phyloP scores from a whole-genome alignment of 345 rosid genomes.

The Hirschfeldia incana region DNA sequence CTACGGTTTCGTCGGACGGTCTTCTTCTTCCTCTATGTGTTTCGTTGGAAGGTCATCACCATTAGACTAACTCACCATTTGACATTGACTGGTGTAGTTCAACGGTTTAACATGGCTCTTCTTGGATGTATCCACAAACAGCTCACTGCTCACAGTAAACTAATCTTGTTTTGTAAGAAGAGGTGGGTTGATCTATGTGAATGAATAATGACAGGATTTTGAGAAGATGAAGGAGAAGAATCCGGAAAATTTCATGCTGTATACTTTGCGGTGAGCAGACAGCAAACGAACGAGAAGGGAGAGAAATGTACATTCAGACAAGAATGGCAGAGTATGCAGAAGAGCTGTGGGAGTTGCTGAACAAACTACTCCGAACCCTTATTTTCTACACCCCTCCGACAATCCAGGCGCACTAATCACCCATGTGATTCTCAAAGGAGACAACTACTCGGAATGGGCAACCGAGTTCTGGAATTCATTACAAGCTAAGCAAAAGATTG shows the following conservation, averaged over 20 bases:
- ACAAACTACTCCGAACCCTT: constrained; percentile 42
- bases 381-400: too few species aligned
- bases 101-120: constrained; percentile 96
- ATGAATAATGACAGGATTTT: constrained; percentile 54
- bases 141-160: constrained; percentile 52
- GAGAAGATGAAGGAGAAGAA: constrained; percentile 78
- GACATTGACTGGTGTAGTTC: constrained; percentile 46
- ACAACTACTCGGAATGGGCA: too few species aligned
- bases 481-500: too few species aligned
- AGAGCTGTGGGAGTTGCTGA: constrained; percentile 88
- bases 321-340: constrained; percentile 91
- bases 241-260: constrained; percentile 68
- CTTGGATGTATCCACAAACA: constrained; percentile 88
- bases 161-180: background rate
- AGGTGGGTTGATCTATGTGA: background rate
- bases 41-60: too few species aligned
- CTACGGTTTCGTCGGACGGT: too few species aligned
- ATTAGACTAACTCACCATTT: background rate
- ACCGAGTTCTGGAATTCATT: too few species aligned
- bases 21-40: too few species aligned
- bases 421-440: too few species aligned
- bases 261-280: constrained; percentile 88
- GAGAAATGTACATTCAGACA: constrained; percentile 95
- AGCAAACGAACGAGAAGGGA: constrained; percentile 79
- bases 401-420: too few species aligned